Conservation (phyloP, 208 protist genomes). For the Leishmania braziliensis region DNA sequence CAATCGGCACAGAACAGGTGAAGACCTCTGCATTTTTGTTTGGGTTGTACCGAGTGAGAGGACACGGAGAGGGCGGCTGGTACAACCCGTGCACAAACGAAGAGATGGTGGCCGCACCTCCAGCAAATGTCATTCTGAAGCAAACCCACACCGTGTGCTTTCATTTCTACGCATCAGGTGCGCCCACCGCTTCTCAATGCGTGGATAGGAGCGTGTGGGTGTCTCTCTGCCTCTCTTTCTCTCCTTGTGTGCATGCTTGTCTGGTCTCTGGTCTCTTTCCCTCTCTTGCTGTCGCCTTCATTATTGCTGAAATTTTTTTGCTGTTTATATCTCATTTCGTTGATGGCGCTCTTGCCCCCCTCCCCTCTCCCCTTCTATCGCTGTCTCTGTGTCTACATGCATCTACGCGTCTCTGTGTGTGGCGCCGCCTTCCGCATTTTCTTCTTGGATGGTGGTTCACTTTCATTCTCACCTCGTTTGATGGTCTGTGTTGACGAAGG, state of each 20-base stretch:
- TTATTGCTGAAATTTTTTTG: neutral
- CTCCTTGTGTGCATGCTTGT: neutral
- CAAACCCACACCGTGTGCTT: neutral
- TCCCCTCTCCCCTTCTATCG: neutral
- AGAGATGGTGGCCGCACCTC: neutral
- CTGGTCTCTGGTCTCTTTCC: neutral
- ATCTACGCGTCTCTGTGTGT: slow-evolving; percentile 9
- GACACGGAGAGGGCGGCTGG: neutral
- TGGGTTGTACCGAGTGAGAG: neutral
- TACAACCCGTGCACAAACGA: neutral
- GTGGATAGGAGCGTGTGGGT: neutral
- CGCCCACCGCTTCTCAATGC: neutral
- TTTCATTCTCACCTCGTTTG: neutral
- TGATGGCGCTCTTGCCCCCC: neutral
- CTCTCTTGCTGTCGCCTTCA: neutral
- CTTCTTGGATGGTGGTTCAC: neutral
- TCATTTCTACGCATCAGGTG: neutral
- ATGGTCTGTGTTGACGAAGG: neutral
- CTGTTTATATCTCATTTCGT: neutral
- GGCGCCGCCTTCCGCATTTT: neutral
- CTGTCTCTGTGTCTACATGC: neutral
- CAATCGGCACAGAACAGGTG: neutral
- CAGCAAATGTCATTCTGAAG: neutral
- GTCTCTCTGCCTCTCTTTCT: neutral
- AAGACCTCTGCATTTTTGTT: neutral